Conservation (phyloP, 441 rosid species). For the Croton laevigatus region DNA sequence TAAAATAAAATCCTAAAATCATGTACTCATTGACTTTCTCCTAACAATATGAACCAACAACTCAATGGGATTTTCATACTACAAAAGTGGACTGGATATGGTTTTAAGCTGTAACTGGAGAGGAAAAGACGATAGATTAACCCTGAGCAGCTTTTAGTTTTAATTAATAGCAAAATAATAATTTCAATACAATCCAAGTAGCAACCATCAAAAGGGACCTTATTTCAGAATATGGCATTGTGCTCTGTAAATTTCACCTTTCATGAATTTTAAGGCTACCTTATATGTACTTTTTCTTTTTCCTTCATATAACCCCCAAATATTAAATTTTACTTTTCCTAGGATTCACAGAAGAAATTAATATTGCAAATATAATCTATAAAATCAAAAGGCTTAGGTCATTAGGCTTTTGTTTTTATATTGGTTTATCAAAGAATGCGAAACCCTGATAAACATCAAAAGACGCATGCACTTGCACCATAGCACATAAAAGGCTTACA, state of each 20-base stretch:
- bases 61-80: not conserved
- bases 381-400: not conserved
- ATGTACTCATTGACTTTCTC: not conserved
- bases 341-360: not conserved
- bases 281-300: not conserved
- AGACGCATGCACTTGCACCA: not conserved
- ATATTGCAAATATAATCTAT: not conserved
- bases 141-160: not conserved
- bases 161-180: not conserved
- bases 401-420: not conserved
- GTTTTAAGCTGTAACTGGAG: not conserved
- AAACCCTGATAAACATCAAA: not conserved
- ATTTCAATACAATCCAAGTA: not conserved
- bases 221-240: not conserved
- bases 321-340: not conserved
- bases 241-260: not conserved
- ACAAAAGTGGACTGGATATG: not conserved
- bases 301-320: too few relatives aligned
- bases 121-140: not conserved
- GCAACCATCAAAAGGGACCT: not conserved
- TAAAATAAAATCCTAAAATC: not conserved
- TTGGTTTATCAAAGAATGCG: not conserved
- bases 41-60: not conserved
- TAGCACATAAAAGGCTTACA: not conserved
- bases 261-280: not conserved